These are phyloP conservation scores for Globisporangium echinulatum DNA, from an alignment of 352 stramenopile species.

Conservation along the genomic window DNA sequence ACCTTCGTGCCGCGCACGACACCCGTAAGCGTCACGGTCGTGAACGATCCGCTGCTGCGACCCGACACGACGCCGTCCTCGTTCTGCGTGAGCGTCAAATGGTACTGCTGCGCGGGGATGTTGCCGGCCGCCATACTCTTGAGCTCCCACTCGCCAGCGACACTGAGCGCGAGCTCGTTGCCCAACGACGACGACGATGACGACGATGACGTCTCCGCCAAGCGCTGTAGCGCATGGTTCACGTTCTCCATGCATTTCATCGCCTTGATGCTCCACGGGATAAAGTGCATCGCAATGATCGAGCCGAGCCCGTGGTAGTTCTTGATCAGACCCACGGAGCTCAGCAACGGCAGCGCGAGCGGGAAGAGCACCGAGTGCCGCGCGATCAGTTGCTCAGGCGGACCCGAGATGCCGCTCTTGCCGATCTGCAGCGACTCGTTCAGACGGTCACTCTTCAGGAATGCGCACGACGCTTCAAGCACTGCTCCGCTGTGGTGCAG, in stretches of 20 bases:
- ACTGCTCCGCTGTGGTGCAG: constrained; percentile 59
- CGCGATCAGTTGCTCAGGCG: constrained; percentile 28
- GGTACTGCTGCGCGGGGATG: constrained; percentile 84
- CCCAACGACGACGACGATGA: constrained; percentile 16
- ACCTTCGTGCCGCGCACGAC: constrained; percentile 73
- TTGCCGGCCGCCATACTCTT: constrained; percentile 84
- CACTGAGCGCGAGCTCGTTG: constrained; percentile 44
- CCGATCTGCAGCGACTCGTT: constrained; percentile 11
- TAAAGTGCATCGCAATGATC: constrained; percentile 62
- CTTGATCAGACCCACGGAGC: constrained; percentile 52
- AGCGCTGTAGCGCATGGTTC: constrained; percentile 39
- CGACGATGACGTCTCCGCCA: constrained; percentile 12
- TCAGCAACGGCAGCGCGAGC: constrained; percentile 60
- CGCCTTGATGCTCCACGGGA: constrained; percentile 69
- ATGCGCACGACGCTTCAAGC: constrained; percentile 45
- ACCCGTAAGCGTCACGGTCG: constrained; percentile 72
- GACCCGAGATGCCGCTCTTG: constrained; percentile 1
- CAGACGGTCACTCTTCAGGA: constrained; percentile 31
- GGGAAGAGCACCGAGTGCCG: constrained; percentile 50
- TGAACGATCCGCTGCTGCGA: constrained; percentile 76
- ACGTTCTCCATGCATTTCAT: constrained; percentile 65
- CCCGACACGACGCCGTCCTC: constrained; percentile 57
- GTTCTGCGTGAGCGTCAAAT: constrained; percentile 65
- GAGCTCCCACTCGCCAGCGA: constrained; percentile 82
- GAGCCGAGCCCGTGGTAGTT: constrained; percentile 66